Evolutionary conservation across 2,329 filamentous ascomycete species (phyloP), one percentile per base, ranked within the genome.

Genomic region (Teratosphaeria zuluensis): DNA sequence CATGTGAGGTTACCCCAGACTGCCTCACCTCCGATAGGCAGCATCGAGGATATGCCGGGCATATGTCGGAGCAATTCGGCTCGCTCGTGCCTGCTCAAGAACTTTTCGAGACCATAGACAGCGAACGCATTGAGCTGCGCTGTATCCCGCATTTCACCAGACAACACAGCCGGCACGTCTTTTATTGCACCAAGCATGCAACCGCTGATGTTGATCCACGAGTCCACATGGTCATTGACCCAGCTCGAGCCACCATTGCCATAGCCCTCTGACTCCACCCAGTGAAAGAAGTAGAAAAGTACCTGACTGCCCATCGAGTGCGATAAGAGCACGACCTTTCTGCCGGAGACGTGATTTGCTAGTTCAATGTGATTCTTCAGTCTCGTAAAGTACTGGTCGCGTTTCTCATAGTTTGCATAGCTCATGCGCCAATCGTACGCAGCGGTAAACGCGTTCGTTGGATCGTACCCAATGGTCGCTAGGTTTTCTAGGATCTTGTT

Each of bases 271-370:
- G 87, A 82, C 56, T 95, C 89, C 1, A 95, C 94, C 85, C 85
- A 88, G 68, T 89, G 87, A 66, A 92, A 81, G 73, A 89, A 88
- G 73, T 86, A 95, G 73, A 95, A 92, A 4, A 95, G 78, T 0
- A 99, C 92, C 71, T 97, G 94, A 53, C 90, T 94, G 53, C 94
- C 94, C 94, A 99, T 99, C 70, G 90, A 96, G 79, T 99, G 94
- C 0, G 91, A 96, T 7, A 92, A 84, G 14, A 99, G 77, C 0
- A 92, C 89, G 9, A 88, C 86, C 69, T 99, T 99, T 67, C 87
- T 84, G 33, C 84, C 84, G 4, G 85, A 83, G 1, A 90, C 82
- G n/a, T 80, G 75, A 46, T 89, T 82, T 0, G 89, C 90, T 31
- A 89, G 84, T 75, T 99, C 94, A 65, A 99, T 92, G 70, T 96